Base-by-base conservation (phyloP, 352 stramenopile genomes). In the Phytophthora fragariae region DNA sequence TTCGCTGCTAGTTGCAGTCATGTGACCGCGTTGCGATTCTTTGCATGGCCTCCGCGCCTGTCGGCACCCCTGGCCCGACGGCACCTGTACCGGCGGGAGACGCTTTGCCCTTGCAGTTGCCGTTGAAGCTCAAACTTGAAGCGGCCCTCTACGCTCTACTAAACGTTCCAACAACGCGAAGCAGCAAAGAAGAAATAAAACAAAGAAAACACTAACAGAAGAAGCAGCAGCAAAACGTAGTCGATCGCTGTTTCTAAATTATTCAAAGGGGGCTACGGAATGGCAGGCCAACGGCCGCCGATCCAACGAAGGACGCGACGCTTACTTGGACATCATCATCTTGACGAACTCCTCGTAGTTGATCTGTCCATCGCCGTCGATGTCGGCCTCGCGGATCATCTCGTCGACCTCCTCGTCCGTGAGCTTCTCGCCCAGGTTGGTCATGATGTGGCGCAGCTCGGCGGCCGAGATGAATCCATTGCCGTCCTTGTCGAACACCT, bases 301-400 rank as follows among this genome's bases (percentile, higher is more conserved):
- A 44, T 61, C 56, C 41, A 33, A 50, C 15, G 37, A 57, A 12
- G 1, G 31, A 68, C 70, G 46, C 44, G 46, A 70, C 68, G 62
- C 69, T 95, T 97, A 98, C 90, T 98, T 97, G 81, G 91, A 97
- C 94, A 99, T 99, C 97, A 99, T 99, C 96, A 99, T 99, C 93
- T 99, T 99, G 76, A 99, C 97, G 82, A 99, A 99, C 84, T 99
- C 97, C 88, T 99, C 97, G 91, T 99, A 99, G 93, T 99, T 99
- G 89, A 99, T 99, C 90, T 99, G 97, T 73, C 97, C 97, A 85
- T 99, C 97, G 56, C 97, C 97, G 84, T 99, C 97, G 69, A 99
- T 99, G 82, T 99, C 97, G 58, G 97, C 97, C 80, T 99, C 97
- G 80, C 97, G 95, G 85, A 99, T 99, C 97, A 99, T 99, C 86